Evolutionary conservation across 2,329 filamentous ascomycete species (phyloP).

Genomic region (Trichophyton verrucosum): DNA sequence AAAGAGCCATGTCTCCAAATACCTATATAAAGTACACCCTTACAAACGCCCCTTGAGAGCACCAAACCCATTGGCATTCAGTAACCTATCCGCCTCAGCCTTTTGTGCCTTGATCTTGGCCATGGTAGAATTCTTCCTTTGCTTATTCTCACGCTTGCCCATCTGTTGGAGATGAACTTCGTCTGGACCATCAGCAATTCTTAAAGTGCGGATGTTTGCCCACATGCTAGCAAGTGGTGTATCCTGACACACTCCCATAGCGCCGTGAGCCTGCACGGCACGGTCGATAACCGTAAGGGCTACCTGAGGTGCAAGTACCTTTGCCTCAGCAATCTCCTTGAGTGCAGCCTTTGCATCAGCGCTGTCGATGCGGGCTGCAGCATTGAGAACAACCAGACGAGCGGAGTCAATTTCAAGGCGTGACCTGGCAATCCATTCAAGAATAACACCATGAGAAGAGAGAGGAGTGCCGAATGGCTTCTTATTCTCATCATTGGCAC

Average conservation of each 20-base stretch:
- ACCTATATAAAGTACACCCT: neutral
- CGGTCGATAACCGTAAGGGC: slow-evolving; percentile 83
- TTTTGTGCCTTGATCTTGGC: slow-evolving; percentile 34
- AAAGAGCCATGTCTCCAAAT: neutral
- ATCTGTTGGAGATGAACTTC: slow-evolving; percentile 68
- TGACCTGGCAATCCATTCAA: slow-evolving; percentile 87
- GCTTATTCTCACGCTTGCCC: slow-evolving; percentile 44
- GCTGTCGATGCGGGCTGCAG: slow-evolving; percentile 87
- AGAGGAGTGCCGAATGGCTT: slow-evolving; percentile 83
- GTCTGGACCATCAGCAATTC: slow-evolving; percentile 86
- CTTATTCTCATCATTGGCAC: slow-evolving; percentile 84
- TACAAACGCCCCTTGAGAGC: slow-evolving; percentile 10
- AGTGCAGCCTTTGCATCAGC: slow-evolving; percentile 78
- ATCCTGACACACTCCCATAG: slow-evolving; percentile 82
- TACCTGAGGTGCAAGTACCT: slow-evolving; percentile 75
- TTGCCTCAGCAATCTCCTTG: slow-evolving; percentile 89
- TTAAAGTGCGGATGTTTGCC: slow-evolving; percentile 66
- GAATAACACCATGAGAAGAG: slow-evolving; percentile 79
- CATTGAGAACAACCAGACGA: slow-evolving; percentile 81
- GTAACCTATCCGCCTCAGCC: slow-evolving; percentile 26
- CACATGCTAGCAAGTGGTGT: slow-evolving; percentile 81
- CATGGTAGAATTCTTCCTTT: slow-evolving; percentile 33
- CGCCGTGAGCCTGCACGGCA: slow-evolving; percentile 85
- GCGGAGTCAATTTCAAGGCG: slow-evolving; percentile 90
- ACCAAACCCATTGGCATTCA: slow-evolving; percentile 27